Percentiles rank a stretch among this genome's conserved stretches.
phyloP scores from a whole-genome alignment of 1,284 basidiomycete species.

The Ganoderma sinense region DNA sequence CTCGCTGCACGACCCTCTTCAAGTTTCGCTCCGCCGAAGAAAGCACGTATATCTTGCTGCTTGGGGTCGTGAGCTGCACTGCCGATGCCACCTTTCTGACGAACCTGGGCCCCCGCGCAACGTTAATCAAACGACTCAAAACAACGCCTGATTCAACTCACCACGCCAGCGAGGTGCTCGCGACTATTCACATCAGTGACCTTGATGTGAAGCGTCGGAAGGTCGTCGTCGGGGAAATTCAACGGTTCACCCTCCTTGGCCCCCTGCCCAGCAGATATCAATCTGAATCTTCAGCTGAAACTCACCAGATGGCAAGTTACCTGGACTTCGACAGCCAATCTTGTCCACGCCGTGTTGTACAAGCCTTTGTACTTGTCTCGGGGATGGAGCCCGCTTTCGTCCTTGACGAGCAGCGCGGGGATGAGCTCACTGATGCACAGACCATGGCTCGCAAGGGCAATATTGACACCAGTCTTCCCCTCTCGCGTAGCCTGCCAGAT shows the following conservation, averaged over 20 bases:
- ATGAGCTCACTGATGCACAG: slow-evolving; percentile 77
- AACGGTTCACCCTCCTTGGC: slow-evolving; percentile 36
- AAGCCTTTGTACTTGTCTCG: slow-evolving; percentile 58
- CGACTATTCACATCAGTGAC: slow-evolving; percentile 63
- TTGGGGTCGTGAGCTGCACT: slow-evolving; percentile 75
- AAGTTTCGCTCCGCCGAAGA: slow-evolving; percentile 68
- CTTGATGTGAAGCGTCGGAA: slow-evolving; percentile 48
- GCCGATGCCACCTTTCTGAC: slow-evolving; percentile 83
- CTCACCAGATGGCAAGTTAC: slow-evolving; percentile 38
- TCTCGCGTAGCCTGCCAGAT: slow-evolving; percentile 51
- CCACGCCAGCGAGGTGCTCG: slow-evolving; percentile 63
- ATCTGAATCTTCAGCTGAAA: background rate
- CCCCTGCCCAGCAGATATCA: slow-evolving; percentile 35
- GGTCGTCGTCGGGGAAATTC: slow-evolving; percentile 36
- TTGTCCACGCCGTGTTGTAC: slow-evolving; percentile 77
- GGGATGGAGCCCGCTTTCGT: slow-evolving; percentile 42
- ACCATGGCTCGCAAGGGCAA: slow-evolving; percentile 85
- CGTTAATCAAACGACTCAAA: background rate
- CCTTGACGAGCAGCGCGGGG: slow-evolving; percentile 54
- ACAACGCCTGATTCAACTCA: slow-evolving; percentile 43
- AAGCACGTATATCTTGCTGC: slow-evolving; percentile 79
- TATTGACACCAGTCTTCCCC: slow-evolving; percentile 52
- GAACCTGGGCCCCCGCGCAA: slow-evolving; percentile 51
- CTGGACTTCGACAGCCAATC: slow-evolving; percentile 57
- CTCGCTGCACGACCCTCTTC: slow-evolving; percentile 43